phyloP scores from a whole-genome alignment of 495 filamentous ascomycete species.

The Xylaria telfairii region DNA sequence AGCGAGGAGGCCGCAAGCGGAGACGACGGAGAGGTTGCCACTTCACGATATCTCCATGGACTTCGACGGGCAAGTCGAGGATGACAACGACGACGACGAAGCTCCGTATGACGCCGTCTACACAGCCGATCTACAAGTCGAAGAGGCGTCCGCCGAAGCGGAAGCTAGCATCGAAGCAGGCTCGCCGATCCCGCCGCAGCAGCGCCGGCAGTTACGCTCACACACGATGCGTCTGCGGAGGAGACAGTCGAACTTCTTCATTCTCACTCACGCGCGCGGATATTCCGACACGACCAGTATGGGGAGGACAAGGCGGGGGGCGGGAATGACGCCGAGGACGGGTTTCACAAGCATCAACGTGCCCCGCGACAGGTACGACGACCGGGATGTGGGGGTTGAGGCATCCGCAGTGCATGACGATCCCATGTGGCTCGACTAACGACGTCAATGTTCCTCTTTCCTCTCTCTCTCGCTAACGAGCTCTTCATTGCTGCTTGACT shows the following conservation, averaged over 20 bases:
- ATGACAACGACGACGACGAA: not conserved
- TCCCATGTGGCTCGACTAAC: not conserved
- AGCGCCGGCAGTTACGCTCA: conserved; percentile 14
- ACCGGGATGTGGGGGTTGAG: not conserved
- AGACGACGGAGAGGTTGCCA: not conserved
- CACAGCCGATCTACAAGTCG: conserved; percentile 8
- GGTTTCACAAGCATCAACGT: conserved; percentile 9
- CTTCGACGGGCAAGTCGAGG: not conserved
- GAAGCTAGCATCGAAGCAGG: conserved; percentile 12
- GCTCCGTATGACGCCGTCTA: not conserved
- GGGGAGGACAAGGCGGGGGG: not conserved
- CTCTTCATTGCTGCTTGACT: not conserved
- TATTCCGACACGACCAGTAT: conserved; percentile 1
- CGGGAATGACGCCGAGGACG: not conserved
- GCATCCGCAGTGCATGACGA: not conserved
- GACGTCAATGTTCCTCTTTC: not conserved
- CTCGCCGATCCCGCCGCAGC: not conserved
- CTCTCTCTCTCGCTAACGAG: not conserved
- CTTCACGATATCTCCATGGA: not conserved
- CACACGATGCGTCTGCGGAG: conserved; percentile 1
- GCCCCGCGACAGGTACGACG: not conserved
- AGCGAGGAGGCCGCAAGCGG: not conserved
- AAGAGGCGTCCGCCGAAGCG: not conserved
- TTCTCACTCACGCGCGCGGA: not conserved
- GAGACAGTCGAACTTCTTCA: not conserved